Evolutionary conservation across 2,329 filamentous ascomycete species (phyloP).

Genomic region (Aspergillus brasiliensis): DNA sequence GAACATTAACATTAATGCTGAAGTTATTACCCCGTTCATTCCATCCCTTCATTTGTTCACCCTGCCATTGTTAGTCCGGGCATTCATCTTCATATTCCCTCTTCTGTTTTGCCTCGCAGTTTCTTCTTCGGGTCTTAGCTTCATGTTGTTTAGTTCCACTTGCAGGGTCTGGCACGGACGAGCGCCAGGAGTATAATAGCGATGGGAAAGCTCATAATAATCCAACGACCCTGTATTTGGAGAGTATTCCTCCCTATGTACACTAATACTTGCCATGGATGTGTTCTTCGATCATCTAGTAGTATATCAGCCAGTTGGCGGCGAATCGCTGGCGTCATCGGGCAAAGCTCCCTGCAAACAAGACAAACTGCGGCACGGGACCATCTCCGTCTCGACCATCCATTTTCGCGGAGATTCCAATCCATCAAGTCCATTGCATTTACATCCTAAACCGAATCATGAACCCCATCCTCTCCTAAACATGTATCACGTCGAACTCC

Average conservation of each 20-base stretch:
- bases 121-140: not conserved
- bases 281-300: not conserved
- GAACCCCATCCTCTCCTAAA: not conserved
- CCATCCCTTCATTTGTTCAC: not conserved
- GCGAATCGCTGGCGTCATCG: not conserved
- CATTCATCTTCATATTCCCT: not conserved
- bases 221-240: not conserved
- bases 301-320: not conserved
- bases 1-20: not conserved
- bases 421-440: not conserved
- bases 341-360: constrained; percentile 20
- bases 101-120: not conserved
- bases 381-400: not conserved
- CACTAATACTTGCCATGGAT: not conserved
- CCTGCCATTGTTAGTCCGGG: constrained; percentile 13
- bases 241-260: not conserved
- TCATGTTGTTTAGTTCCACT: not conserved
- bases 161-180: constrained; percentile 1
- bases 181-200: not conserved
- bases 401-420: not conserved
- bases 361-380: constrained; percentile 17
- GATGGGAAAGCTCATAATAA: not conserved
- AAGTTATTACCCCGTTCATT: not conserved
- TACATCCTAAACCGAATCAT: not conserved
- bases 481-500: constrained; percentile 77